Percentiles rank a stretch among this genome's conserved stretches.
phyloP scores from a whole-genome alignment of 2,329 filamentous ascomycete species.

The Penicillium sp. region DNA sequence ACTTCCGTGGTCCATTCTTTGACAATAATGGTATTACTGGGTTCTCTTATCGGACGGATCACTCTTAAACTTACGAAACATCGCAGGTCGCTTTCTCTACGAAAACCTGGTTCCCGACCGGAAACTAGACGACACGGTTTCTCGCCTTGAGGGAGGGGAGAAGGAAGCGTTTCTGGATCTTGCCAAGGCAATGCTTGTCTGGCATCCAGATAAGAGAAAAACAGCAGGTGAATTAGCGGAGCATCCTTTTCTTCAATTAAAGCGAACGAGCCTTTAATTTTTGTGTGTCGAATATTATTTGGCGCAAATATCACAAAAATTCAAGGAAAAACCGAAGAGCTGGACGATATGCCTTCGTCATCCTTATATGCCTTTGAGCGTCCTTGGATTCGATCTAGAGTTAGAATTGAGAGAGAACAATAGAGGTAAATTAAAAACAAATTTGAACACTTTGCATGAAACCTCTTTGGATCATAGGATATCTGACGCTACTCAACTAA shows the following conservation, averaged over 20 bases:
- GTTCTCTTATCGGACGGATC: background rate
- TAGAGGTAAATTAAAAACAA: too few species aligned
- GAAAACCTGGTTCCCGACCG: constrained; percentile 19
- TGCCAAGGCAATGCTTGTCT: constrained; percentile 31
- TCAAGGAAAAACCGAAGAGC: too few species aligned
- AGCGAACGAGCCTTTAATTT: constrained; percentile 22
- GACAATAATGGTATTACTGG: constrained; percentile 14
- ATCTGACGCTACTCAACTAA: too few species aligned
- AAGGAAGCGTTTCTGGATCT: constrained; percentile 32
- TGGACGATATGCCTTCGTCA: too few species aligned
- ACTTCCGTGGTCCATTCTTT: constrained; percentile 26
- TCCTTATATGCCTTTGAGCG: too few species aligned
- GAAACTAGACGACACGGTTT: constrained; percentile 21
- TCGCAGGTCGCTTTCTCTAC: constrained; percentile 21
- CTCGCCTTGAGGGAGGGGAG: constrained; percentile 27
- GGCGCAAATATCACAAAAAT: too few species aligned
- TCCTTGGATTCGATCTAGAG: too few species aligned
- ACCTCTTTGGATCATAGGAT: too few species aligned
- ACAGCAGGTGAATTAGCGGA: constrained; percentile 35
- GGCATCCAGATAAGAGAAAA: constrained; percentile 33
- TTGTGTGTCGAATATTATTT: too few species aligned
- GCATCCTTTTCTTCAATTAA: constrained; percentile 32
- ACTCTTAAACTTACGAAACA: background rate
- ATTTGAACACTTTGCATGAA: too few species aligned
- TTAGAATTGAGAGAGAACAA: too few species aligned